Conservation (phyloP, 2,329 filamentous ascomycete genomes). For the Beauveria sp. region DNA sequence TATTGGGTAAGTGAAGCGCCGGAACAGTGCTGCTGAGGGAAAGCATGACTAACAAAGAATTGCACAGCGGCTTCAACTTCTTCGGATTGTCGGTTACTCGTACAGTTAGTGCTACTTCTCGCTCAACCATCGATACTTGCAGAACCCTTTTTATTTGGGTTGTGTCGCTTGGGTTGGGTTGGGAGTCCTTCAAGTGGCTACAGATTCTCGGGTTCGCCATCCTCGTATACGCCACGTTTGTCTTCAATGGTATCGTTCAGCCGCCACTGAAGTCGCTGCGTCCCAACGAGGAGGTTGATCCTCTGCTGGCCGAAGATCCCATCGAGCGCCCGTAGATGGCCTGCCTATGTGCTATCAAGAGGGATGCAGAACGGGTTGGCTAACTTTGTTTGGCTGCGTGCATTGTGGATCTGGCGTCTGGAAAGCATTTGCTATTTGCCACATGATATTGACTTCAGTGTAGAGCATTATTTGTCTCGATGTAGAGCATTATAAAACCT, state of each 20-base stretch:
- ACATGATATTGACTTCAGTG: neutral
- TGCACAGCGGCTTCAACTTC: conserved; percentile 84
- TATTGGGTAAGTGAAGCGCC: conserved; percentile 60
- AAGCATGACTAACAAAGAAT: conserved; percentile 16
- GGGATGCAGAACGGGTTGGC: neutral
- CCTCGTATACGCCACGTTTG: conserved; percentile 90
- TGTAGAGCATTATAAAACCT: neutral
- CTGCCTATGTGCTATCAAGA: neutral
- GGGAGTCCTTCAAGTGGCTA: conserved; percentile 97
- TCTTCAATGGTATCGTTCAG: conserved; percentile 90
- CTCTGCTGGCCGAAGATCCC: conserved; percentile 72
- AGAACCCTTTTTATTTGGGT: conserved; percentile 98
- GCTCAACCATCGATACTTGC: conserved; percentile 96
- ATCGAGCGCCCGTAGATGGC: conserved; percentile 56
- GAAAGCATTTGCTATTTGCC: neutral
- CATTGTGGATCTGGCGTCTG: neutral
- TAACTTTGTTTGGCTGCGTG: neutral
- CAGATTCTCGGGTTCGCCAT: conserved; percentile 84
- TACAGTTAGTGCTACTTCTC: conserved; percentile 80
- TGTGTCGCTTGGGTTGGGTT: conserved; percentile 83
- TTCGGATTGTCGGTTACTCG: conserved; percentile 93
- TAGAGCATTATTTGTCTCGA: neutral
- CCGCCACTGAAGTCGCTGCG: conserved; percentile 68
- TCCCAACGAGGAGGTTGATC: conserved; percentile 45
- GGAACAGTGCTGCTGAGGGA: neutral